Base-by-base conservation (phyloP, 441 rosid species). In the Theobroma grandiflorum region DNA sequence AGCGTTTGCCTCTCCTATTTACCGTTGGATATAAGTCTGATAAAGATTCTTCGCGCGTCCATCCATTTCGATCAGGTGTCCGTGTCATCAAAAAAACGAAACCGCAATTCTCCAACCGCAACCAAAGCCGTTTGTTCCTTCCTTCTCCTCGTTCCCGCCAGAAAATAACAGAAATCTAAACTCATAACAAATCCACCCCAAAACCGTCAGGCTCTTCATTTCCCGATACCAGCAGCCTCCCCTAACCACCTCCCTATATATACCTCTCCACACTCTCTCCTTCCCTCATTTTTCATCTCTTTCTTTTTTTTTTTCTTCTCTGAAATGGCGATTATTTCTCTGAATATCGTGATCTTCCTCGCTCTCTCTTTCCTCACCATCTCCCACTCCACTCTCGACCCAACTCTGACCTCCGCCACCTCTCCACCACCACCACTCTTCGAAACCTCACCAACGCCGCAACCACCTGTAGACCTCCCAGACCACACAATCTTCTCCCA, bases 401-500 rank as follows among this genome's bases (percentile, higher is more conserved):
- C 79, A 38, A 40, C 20, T 49, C 58, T 3, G 22, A 59, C 62
- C 52, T 33, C 18, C 42, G 3, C 38, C 80, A 1, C 20, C 75
- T 8, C n/a, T 6, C 65, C 42, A 7, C 74, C 76, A 2, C 81
- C 61, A 12, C 81, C 49, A 10, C 75, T 37, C 55, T 58, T 67
- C 77, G 20, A 74, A 0, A 6, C 31, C 31, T 33, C 79, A 40
- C 72, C 79, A 26, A 12, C 45, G 0, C 58, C 78, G 0, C 45
- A 40, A 8, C 59, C 81, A 5, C 22, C 79, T 49, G 65, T 50
- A 12, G 85, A 83, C 4, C 10, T 83, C 68, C 72, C 38, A 0
- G 90, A 84, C 3, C 74, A 79, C 20, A n/a, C 83, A 0, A 74
- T 81, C 47, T 82, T 78, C 82, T 75, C 89, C 12, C 83, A 83